phyloP scores from a whole-genome alignment of 805 yeast genomes.

The Vanderwaltozyma verrucispora region DNA sequence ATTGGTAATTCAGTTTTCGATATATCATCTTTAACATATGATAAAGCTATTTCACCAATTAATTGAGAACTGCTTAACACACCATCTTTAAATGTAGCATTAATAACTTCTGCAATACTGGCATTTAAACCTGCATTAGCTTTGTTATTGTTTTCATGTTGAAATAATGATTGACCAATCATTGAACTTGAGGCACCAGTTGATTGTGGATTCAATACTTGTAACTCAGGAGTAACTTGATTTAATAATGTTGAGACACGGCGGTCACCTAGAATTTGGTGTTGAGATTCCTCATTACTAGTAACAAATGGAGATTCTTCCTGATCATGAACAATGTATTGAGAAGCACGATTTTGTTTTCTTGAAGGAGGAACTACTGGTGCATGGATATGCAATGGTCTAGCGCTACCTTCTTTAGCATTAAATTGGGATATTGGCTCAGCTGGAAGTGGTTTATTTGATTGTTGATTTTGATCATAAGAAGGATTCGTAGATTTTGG shows the following conservation, averaged over 20 bases:
- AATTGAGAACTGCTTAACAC: constrained; percentile 46
- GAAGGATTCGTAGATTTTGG: background rate
- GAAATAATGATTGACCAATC: constrained; percentile 30
- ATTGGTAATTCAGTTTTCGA: constrained; percentile 30
- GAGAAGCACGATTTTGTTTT: constrained; percentile 19
- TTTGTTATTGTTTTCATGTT: constrained; percentile 37
- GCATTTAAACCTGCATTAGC: constrained; percentile 56
- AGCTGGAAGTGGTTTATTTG: constrained; percentile 4
- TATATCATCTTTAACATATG: constrained; percentile 33
- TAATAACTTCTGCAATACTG: constrained; percentile 74
- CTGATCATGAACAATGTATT: constrained; percentile 3
- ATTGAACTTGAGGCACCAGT: constrained; percentile 33
- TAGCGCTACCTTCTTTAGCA: background rate
- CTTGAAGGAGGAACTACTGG: constrained; percentile 54
- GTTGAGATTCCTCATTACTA: constrained; percentile 1
- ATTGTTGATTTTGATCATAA: background rate
- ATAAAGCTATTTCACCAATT: constrained; percentile 81
- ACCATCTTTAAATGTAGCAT: constrained; percentile 67
- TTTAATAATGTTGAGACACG: constrained; percentile 9
- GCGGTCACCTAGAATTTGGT: constrained; percentile 1
- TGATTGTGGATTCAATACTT: constrained; percentile 30
- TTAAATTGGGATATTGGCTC: background rate
- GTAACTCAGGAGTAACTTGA: constrained; percentile 19
- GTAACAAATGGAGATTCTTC: constrained; percentile 2
- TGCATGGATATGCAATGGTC: constrained; percentile 28